Evolutionary conservation across 2,329 filamentous ascomycete species (phyloP).

Genomic region (Diaporthe longicolla): DNA sequence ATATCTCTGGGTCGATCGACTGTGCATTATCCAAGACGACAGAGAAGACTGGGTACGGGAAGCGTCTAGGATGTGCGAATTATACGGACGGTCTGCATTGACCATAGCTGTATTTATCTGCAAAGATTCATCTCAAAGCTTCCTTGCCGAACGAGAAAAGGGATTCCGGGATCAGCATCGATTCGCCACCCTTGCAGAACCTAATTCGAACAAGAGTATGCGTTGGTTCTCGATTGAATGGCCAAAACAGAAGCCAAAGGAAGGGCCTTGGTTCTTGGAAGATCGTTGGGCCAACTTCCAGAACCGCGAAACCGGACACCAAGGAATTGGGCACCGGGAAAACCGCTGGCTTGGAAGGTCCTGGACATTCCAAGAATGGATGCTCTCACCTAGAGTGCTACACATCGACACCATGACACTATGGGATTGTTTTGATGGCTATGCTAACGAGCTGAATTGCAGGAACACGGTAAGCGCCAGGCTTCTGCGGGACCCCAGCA

Average conservation of each 20-base stretch:
- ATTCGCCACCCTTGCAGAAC: fast-evolving
- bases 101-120: constrained; percentile 40
- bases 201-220: too few species aligned
- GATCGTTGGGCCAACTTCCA: neutral
- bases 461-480: neutral
- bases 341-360: neutral
- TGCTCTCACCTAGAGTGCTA: constrained; percentile 10
- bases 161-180: fast-evolving
- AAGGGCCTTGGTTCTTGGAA: neutral
- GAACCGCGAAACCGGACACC: too few species aligned
- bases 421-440: constrained; percentile 10
- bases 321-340: fast-evolving
- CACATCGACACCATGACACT: constrained; percentile 15
- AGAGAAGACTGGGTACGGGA: constrained; percentile 39
- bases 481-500: neutral
- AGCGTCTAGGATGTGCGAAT: constrained; percentile 48
- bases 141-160: neutral
- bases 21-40: constrained; percentile 50
- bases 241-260: too few species aligned
- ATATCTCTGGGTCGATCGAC: constrained; percentile 50
- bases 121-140: neutral
- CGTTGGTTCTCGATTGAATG: too few species aligned
- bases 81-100: constrained; percentile 46
- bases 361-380: constrained; percentile 23
- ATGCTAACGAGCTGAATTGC: neutral